Base-by-base conservation (phyloP, 78 protist species). In the Dictyostelium brefeldianum region DNA sequence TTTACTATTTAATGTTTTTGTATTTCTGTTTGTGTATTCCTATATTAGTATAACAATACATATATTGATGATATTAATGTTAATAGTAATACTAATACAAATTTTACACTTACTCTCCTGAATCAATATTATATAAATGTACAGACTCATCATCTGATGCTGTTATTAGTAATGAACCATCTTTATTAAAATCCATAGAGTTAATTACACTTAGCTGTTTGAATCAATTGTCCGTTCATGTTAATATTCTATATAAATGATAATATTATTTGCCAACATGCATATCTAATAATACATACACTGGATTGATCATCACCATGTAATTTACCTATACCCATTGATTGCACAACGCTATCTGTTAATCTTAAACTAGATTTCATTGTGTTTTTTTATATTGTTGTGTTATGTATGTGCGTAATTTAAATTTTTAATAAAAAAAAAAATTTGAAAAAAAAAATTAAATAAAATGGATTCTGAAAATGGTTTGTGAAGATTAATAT, bases 141-240 rank as follows among this genome's bases (percentile, higher is more conserved):
- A 96, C 74, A 3, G 94, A 79, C 62, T 95, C 96, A 43, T 96
- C 97, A 36, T 96, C 96, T 9, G 94, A 62, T 31, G 97, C 65
- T 50, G 97, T 94, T 20, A 96, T 82, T 12, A 95, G 15, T 64
- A 74, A 54, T 81, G 92, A 43, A 22, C 96, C 97, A 46, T 87
- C 90, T 54, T 74, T 50, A 46, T 57, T 53, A 77, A 96, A 90
- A 51, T 95, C 96, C 62, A 96, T 47, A 17, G 97, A 89, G 29
- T 95, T 96, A 25, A 96, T 84, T 11, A 29, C 20, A 81, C 27
- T 29, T 20, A 15, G 18, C 67, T 27, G 41, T 12, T 59, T 59
- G 2, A n/a, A n/a, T n/a, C n/a, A n/a, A 29, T 8, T 17, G 18
- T 17, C 3, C 14, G 18, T 18, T 22, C 0, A 11, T 22, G 18